Evolutionary conservation across 805 yeast species (phyloP).

Genomic region (Clavispora phyllophila): DNA sequence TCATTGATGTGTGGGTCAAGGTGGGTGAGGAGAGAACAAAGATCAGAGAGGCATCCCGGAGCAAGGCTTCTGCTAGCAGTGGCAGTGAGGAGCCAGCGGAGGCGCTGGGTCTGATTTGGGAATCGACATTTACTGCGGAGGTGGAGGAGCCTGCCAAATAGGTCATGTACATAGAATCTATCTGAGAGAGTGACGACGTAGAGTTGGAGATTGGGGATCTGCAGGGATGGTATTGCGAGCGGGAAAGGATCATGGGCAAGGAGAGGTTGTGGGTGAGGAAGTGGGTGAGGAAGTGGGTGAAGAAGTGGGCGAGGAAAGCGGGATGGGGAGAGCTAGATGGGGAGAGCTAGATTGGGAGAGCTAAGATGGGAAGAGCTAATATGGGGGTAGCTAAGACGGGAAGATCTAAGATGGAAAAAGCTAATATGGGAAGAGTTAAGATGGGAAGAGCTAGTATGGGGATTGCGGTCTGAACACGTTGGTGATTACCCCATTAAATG

Average conservation of each 20-base stretch:
- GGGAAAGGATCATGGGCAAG: too few relatives aligned
- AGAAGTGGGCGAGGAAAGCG: too few relatives aligned
- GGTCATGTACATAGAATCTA: slow-evolving; percentile 1
- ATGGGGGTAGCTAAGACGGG: too few relatives aligned
- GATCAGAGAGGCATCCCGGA: slow-evolving; percentile 43
- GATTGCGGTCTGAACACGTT: too few relatives aligned
- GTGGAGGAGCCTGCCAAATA: slow-evolving; percentile 7
- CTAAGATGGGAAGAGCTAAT: too few relatives aligned
- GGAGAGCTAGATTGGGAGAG: background rate
- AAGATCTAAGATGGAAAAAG: too few relatives aligned
- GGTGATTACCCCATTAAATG: too few relatives aligned
- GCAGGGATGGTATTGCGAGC: too few relatives aligned
- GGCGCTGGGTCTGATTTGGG: slow-evolving; percentile 19
- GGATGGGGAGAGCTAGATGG: background rate
- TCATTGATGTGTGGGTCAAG: slow-evolving; percentile 67
- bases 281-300: too few relatives aligned
- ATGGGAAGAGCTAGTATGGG: too few relatives aligned
- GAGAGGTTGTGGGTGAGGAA: too few relatives aligned
- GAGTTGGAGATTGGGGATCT: background rate
- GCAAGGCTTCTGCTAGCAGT: slow-evolving; percentile 13
- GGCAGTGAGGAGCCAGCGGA: slow-evolving; percentile 16
- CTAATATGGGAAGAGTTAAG: too few relatives aligned
- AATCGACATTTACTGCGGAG: slow-evolving; percentile 15
- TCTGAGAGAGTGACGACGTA: background rate
- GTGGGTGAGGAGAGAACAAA: slow-evolving; percentile 65